These are phyloP conservation scores for Mrakia frigida DNA, from an alignment of 768 basidiomycete genomes.

Conservation along the genomic window DNA sequence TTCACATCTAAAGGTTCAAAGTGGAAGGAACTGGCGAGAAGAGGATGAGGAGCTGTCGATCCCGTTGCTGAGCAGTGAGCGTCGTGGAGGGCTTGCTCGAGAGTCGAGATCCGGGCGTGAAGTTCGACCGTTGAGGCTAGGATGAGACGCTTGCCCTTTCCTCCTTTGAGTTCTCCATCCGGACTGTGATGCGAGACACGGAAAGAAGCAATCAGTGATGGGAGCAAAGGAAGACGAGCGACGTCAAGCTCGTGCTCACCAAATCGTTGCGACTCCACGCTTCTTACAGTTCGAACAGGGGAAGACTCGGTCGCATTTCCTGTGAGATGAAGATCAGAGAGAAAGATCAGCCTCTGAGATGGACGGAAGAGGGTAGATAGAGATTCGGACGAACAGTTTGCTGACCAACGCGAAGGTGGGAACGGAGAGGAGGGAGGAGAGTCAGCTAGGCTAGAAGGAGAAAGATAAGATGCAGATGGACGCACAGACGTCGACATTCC, in stretches of 20 bases:
- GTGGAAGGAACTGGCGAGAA: constrained; percentile 28
- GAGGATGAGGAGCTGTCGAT: constrained; percentile 13
- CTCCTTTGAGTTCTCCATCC: constrained; percentile 30
- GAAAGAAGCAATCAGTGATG: neutral
- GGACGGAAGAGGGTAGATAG: no score
- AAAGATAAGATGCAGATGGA: neutral
- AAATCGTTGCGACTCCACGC: constrained; percentile 27
- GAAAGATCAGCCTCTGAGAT: neutral
- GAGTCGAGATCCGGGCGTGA: constrained; percentile 25
- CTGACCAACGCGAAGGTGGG: no score
- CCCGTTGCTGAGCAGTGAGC: neutral
- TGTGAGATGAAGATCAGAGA: neutral
- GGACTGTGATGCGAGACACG: no score
- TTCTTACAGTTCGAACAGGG: constrained; percentile 25
- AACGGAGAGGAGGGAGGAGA: no score
- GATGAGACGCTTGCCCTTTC: constrained; percentile 32
- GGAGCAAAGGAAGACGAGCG: neutral
- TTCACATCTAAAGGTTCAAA: constrained; percentile 26
- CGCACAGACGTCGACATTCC: neutral
- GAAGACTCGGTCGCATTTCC: constrained; percentile 15
- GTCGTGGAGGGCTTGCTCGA: constrained; percentile 26
- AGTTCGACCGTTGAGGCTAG: constrained; percentile 24
- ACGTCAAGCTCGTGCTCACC: neutral
- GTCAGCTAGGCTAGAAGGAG: neutral
- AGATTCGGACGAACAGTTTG: no score